phyloP scores from a whole-genome alignment of 768 basidiomycete species.

The Tylopilus subfusipes region DNA sequence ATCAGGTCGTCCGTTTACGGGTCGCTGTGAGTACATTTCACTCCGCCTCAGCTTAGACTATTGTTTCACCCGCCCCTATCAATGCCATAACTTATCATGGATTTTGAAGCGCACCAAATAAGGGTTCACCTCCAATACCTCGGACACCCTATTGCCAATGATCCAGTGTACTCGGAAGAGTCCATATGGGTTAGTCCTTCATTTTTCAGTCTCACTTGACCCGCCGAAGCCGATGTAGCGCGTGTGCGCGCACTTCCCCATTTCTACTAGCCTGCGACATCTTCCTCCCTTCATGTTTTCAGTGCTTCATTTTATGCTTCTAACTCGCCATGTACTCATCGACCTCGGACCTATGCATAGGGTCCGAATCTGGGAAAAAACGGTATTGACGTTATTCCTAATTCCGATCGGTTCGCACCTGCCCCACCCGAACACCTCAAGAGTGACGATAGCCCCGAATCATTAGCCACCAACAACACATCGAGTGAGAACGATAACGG shows the following conservation, averaged over 20 bases:
- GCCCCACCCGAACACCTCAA: constrained; percentile 42
- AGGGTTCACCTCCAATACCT: constrained; percentile 95
- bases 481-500: neutral
- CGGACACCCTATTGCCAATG: constrained; percentile 92
- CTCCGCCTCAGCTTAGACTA: neutral
- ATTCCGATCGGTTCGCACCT: constrained; percentile 61
- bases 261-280: neutral
- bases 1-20: constrained; percentile 82
- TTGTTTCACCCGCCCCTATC: neutral
- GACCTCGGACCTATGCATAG: constrained; percentile 33
- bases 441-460: constrained; percentile 46
- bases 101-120: constrained; percentile 82
- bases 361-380: constrained; percentile 71
- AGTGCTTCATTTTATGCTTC: neutral
- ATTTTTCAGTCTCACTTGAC: neutral
- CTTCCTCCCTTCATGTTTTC: neutral
- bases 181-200: constrained; percentile 64
- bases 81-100: constrained; percentile 1
- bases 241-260: neutral
- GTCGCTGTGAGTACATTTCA: constrained; percentile 66
- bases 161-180: constrained; percentile 84
- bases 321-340: neutral
- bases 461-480: constrained; percentile 20
- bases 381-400: constrained; percentile 75
- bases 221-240: neutral